Evolutionary conservation across 2,329 filamentous ascomycete genomes (phyloP), one percentile per base, ranked within the genome.

Genomic region (Magnaporthales sp.): DNA sequence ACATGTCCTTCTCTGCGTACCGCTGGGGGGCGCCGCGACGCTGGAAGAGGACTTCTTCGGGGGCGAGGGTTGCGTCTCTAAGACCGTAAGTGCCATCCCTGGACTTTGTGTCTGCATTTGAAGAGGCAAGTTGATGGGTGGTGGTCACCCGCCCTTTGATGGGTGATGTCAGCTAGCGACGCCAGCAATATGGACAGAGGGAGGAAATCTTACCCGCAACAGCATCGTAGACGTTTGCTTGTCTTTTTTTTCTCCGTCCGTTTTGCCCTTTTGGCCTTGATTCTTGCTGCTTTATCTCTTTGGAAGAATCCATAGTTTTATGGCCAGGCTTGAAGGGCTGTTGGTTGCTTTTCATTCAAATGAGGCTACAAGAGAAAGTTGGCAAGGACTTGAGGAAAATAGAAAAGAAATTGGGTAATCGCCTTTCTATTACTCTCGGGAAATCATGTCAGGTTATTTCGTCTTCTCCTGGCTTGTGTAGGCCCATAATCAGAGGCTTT

Each of bases 41-140:
- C 30, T 85, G 85, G 75, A 91, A 93, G 4, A 93, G 82, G 0
- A 89, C 86, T 67, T 91, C 87, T 66, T 92, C 90, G 2, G 91
- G 89, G 1, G 88, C 81, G 5, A 91, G 77, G 9, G 72, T 73
- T 6, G 76, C 70, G 66, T 79, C 74, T 64, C 74, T 74, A 24
- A 73, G 69, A 29, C 70, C 67, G 66, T 73, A 71, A 31, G 73
- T 70, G 64, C 70, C 73, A 46, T 69, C 63, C 29, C 68, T 64
- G 26, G 64, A 62, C 64, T 22, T 24, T 15, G 32, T 58, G 3
- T 26, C 63, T 13, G 24, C n/a, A n/a, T 7, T 3, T 15, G 70
- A 69, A 63, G 72, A 68, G 27, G 68, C 68, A 13, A 78, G 67
- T 9, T 73, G 71, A 3, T 68, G 70, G 7, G 74, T 77, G 1